Base-by-base conservation (phyloP, 345 rosid species). In the Brassica rapa region DNA sequence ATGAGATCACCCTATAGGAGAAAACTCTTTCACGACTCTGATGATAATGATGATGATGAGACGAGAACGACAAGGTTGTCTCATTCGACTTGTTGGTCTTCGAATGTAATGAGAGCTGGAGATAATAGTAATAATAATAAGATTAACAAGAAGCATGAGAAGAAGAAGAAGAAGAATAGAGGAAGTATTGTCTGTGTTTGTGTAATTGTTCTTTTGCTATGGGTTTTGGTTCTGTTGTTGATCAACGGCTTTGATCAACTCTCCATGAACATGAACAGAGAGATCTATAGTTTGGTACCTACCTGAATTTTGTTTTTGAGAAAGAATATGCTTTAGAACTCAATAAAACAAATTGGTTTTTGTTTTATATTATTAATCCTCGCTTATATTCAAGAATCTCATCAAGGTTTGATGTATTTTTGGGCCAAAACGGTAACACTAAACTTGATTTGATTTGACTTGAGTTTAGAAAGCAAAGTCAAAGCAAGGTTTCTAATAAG, bases 11-110 rank as follows among this genome's bases (percentile, higher is more conserved):
- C 78, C 30, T 3, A 70, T 10, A 81, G 71, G 9, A 63, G 80
- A 63, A 74, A 70, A 56, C 83, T 80, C n/a, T 74, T 80, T 32
- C 67, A 69, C 11, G 75, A 68, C 11, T 19, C 71, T 8, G 79
- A 62, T 39, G 46, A 37, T 19, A 19, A 19, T 65, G 60, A 65
- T 23, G 56, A 49, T 71, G 60, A 37, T 21, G 70, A 4, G 63
- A 59, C 15, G 1, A 55, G 23, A 10, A 9, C 24, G 41, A 6
- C 61, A 64, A 56, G 25, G 24, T 10, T 61, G 9, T 68, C 35
- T 73, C 46, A 16, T 61, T 66, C 74, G 0, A 61, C 75, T 9
- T 62, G 75, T 35, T 67, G 60, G 67, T 80, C 82, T 39, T 80
- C 82, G n/a, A 73, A 73, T 35, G 74, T 35, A 49, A 51, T 19